Evolutionary conservation across 192 early-diverging fungal genomes (phyloP).

Genomic region (Gamsiella multidivaricata): DNA sequence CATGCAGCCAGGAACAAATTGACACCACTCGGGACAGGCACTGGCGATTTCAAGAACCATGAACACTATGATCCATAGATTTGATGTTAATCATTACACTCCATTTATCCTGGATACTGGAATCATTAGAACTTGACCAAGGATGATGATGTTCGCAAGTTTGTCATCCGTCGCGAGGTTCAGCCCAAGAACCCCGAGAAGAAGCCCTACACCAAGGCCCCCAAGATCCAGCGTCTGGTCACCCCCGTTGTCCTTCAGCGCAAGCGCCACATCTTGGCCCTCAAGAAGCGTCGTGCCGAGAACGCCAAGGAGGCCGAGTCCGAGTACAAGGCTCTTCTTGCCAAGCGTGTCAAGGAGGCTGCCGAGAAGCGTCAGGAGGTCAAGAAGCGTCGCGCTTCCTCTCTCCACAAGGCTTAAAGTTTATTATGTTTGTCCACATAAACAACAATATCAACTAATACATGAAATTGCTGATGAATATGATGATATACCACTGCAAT

Average conservation of each 20-base stretch:
- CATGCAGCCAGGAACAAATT: no score
- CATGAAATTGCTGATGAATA: neutral
- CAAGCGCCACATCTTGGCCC: conserved; percentile 87
- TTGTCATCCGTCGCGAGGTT: conserved; percentile 98
- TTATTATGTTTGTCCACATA: neutral
- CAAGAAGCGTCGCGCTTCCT: conserved; percentile 81
- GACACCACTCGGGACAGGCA: no score
- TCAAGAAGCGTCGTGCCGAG: conserved; percentile 88
- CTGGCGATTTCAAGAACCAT: no score
- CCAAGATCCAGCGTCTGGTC: conserved; percentile 98
- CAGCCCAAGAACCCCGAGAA: conserved; percentile 88
- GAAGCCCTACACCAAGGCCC: conserved; percentile 95
- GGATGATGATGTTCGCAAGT: conserved; percentile 99
- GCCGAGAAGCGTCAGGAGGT: conserved; percentile 86
- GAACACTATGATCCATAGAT: no score
- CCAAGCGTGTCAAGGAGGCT: conserved; percentile 94
- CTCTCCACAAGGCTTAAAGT: conserved; percentile 65
- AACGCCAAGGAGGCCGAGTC: conserved; percentile 78
- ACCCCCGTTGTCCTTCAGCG: conserved; percentile 97
- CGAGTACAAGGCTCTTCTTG: conserved; percentile 88
- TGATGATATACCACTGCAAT: no score
- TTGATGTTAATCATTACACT: neutral
- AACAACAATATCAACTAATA: conserved; percentile 2
- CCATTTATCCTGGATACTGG: conserved; percentile 32
- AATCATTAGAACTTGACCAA: conserved; percentile 91